phyloP scores from a whole-genome alignment of 1,139 yeast species.

The Saccharomyces hybrid region DNA sequence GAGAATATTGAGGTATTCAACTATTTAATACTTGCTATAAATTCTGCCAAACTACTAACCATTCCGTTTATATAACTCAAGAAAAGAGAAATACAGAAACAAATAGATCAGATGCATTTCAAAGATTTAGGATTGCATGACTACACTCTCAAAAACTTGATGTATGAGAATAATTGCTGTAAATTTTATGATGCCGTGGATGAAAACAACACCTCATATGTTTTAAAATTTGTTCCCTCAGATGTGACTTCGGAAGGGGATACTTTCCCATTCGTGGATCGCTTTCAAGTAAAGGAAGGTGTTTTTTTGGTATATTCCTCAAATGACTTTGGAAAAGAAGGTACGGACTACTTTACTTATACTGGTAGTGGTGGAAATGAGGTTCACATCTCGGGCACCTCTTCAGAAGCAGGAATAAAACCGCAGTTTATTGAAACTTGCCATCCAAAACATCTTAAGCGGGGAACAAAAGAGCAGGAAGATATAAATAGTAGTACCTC shows the following conservation, averaged over 20 bases:
- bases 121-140: conserved; percentile 2
- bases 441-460: neutral
- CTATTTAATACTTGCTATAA: neutral
- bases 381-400: neutral
- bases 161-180: conserved; percentile 7
- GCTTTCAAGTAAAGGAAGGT: neutral
- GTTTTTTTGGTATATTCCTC: conserved; percentile 9
- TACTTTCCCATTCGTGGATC: conserved; percentile 4
- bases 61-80: neutral
- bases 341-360: conserved; percentile 15
- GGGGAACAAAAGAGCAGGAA: neutral
- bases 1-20: neutral
- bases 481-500: neutral
- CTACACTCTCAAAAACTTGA: conserved; percentile 7
- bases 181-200: conserved; percentile 9
- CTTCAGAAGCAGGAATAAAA: neutral
- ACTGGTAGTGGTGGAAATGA: neutral
- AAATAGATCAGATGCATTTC: neutral
- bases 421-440: neutral
- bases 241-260: neutral
- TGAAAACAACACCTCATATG: conserved; percentile 5
- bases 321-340: conserved; percentile 11
- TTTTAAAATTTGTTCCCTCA: conserved; percentile 5
- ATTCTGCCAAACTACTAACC: neutral
- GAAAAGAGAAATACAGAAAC: neutral